A percentile compares a stretch with the other conserved stretches of the same genome.
These are phyloP conservation scores for Coccomyxa subellipsoidea DNA, from an alignment of 163 green algal genomes.

Conservation along the genomic window DNA sequence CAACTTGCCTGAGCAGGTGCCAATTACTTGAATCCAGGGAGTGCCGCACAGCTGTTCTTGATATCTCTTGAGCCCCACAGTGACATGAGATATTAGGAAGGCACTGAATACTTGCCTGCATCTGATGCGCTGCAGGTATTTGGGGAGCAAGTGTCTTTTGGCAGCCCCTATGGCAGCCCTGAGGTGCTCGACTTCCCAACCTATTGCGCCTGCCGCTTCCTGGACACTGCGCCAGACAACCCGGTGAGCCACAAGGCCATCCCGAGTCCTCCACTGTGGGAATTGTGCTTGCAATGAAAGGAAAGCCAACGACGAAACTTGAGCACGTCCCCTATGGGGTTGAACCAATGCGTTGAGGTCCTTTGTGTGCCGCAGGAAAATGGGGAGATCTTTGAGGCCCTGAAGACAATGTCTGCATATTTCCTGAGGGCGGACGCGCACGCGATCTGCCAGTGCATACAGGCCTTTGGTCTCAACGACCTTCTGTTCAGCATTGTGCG, in stretches of 20 bases:
- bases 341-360: background rate
- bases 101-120: background rate
- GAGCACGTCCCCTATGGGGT: background rate
- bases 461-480: slow-evolving; percentile 23
- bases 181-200: slow-evolving; percentile 27
- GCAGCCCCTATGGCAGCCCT: slow-evolving; percentile 15
- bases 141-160: slow-evolving; percentile 15
- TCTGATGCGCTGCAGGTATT: background rate
- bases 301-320: background rate
- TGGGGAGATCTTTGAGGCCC: slow-evolving; percentile 26
- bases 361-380: slow-evolving; percentile 19
- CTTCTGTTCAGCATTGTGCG: slow-evolving; percentile 15
- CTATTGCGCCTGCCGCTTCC: slow-evolving; percentile 25
- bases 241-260: slow-evolving; percentile 7
- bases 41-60: no score
- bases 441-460: slow-evolving; percentile 29
- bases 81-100: no score
- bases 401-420: slow-evolving; percentile 27
- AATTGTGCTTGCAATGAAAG: no score
- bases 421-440: slow-evolving; percentile 27
- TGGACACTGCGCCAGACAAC: slow-evolving; percentile 24
- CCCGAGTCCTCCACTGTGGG: no score
- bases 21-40: no score
- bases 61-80: no score
- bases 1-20: slow-evolving; percentile 9